Base-by-base conservation (phyloP, 2,329 filamentous ascomycete species). In the Achaetomium macrosporum region DNA sequence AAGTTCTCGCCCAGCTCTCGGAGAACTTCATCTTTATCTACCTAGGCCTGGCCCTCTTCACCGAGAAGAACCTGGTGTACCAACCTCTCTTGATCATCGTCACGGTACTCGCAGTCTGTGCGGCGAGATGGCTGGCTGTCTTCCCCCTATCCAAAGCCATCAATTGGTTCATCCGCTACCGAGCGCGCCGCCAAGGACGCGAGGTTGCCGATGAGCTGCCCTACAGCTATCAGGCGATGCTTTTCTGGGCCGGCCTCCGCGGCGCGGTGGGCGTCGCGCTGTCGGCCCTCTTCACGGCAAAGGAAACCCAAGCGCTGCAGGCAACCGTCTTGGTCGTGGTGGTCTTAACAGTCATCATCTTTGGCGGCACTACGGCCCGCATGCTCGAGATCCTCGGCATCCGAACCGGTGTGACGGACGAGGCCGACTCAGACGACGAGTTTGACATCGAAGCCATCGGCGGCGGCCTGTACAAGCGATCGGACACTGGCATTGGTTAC, bases 1-100 rank as follows among this genome's bases (percentile, higher is more conserved):
- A 95, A 68, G 85, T 96, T 57, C 85, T 95, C 62, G 89, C 93
- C 3, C 93, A 99, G 70, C 73, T 99, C 42, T 96, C 92, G 0
- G 93, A 99, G 72, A 99, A 99, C 70, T 99, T 99, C 68, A 99
- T 99, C 70, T 99, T 99, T 74, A 99, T 99, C 69, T 99, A 99
- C 66, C 82, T 99, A 0, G 93, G 93, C 6, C 77, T 99, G 3
- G 95, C 93, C 0, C 78, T 99, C 29, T 97, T 99, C 69, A 96
- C 93, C 3, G 91, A 97, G 63, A 84, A 84, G 48, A 83, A 88
- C 46, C 77, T 96, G 20, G 83, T 89, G 55, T 99, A 95, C 73
- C 95, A 96, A 66, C 93, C 93, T 0, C 82, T 96, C 2, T 89
- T 99, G 64, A 97, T 97, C 63, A 87, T 99, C 51, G 84, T 99